Evolutionary conservation across 2,329 filamentous ascomycete genomes (phyloP).

Genomic region (Ceratocystis variospora): DNA sequence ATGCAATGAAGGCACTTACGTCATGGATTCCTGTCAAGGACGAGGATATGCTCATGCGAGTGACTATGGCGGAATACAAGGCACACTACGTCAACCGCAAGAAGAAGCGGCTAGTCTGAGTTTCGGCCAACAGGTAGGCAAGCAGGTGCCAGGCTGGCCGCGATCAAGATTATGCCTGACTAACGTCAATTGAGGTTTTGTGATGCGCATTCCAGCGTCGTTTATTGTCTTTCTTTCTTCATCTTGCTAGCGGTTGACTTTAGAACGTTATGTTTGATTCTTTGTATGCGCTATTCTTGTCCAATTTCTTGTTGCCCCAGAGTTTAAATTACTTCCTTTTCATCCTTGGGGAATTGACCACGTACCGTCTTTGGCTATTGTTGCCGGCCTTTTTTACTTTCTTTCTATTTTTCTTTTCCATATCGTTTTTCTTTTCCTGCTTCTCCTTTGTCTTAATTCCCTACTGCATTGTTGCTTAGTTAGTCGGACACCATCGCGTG

Average conservation of each 20-base stretch:
- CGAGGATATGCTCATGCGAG: slow-evolving; percentile 83
- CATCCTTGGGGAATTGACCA: neutral
- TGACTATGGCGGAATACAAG: slow-evolving; percentile 79
- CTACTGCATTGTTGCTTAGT: neutral
- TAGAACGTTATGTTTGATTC: neutral
- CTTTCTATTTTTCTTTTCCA: neutral
- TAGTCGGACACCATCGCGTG: neutral
- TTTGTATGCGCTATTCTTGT: neutral
- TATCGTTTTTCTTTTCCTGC: neutral
- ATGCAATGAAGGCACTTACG: slow-evolving; percentile 92
- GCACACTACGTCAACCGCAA: slow-evolving; percentile 17
- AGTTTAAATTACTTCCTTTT: neutral
- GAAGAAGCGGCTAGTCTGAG: slow-evolving; percentile 16
- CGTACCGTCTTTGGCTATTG: neutral
- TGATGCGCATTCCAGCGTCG: neutral
- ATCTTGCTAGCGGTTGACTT: neutral
- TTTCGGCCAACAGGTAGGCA: neutral
- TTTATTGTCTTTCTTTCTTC: neutral
- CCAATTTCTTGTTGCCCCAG: slow-evolving; percentile 5
- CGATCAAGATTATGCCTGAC: neutral
- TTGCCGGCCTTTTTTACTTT: neutral
- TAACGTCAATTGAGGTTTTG: neutral
- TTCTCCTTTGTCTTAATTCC: neutral
- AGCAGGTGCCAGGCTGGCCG: neutral
- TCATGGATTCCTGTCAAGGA: slow-evolving; percentile 90